Percentiles rank a stretch among this genome's conserved stretches.
Evolutionary conservation across 202 grass and related monocot species (phyloP).

Genomic region (Carex sylvatica): DNA sequence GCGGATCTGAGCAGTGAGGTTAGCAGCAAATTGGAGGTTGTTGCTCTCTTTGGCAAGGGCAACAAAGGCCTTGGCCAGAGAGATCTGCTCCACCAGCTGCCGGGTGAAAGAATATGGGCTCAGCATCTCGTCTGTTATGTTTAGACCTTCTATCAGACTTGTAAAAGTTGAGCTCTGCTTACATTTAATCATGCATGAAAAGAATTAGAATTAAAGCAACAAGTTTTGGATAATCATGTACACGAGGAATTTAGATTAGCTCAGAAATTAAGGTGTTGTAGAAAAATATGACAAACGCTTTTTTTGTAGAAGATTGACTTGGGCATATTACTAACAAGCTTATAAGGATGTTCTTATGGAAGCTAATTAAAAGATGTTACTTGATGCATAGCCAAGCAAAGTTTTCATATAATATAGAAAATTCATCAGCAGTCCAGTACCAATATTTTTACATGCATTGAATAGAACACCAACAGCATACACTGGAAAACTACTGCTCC

Average conservation of each 20-base stretch:
- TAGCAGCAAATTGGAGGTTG: conserved; percentile 73
- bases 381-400: conserved; percentile 6
- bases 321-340: not conserved
- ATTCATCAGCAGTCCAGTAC: not conserved
- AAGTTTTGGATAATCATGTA: not conserved
- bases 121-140: conserved; percentile 84
- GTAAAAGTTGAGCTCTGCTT: conserved; percentile 56
- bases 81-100: conserved; percentile 88
- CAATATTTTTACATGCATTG: not conserved
- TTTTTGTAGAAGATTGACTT: not conserved
- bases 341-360: conserved; percentile 5
- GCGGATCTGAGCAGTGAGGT: conserved; percentile 64
- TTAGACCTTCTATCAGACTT: conserved; percentile 42
- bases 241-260: not conserved
- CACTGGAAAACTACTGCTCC: not conserved
- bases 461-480: not conserved
- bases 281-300: not conserved
- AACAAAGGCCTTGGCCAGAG: conserved; percentile 70
- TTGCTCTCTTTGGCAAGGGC: conserved; percentile 65
- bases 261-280: not conserved
- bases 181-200: conserved; percentile 10
- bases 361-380: not conserved
- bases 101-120: conserved; percentile 60
- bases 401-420: not conserved
- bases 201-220: conserved; percentile 6